Conservation (phyloP, 495 filamentous ascomycete species). For the Talaromyces wortmannii region DNA sequence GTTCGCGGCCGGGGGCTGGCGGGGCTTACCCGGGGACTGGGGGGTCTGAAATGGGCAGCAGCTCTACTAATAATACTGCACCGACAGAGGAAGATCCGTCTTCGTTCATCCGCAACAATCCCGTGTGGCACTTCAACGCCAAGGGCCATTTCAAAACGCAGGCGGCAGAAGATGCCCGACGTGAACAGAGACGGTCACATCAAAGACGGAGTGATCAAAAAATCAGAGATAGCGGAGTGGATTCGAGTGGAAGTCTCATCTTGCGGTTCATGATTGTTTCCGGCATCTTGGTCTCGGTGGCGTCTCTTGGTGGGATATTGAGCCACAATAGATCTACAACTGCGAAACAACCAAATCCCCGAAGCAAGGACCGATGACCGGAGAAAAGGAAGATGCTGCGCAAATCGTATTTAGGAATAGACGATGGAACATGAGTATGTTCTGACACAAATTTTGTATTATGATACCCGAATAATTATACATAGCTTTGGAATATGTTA, state of each 20-base stretch:
- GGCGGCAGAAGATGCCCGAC: slow-evolving; percentile 51
- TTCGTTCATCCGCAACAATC: slow-evolving; percentile 40
- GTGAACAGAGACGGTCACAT: slow-evolving; percentile 10
- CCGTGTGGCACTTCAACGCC: slow-evolving; percentile 58
- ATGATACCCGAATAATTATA: too few species aligned
- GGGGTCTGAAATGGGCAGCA: neutral
- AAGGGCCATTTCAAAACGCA: slow-evolving; percentile 63
- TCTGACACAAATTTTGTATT: too few species aligned
- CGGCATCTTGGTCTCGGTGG: slow-evolving; percentile 25
- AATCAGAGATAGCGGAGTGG: slow-evolving; percentile 13
- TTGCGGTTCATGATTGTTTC: slow-evolving; percentile 39
- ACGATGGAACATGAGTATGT: too few species aligned
- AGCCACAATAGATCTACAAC: neutral
- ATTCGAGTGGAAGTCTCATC: slow-evolving; percentile 24
- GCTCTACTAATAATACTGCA: neutral
- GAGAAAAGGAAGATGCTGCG: too few species aligned
- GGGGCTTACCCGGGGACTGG: neutral
- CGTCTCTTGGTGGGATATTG: slow-evolving; percentile 12
- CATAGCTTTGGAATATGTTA: too few species aligned
- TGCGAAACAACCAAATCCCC: neutral
- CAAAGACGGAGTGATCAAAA: slow-evolving; percentile 13
- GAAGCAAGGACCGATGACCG: too few species aligned
- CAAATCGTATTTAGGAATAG: too few species aligned
- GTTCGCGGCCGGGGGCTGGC: slow-evolving; percentile 11
- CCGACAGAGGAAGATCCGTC: slow-evolving; percentile 29